Conservation (phyloP, 805 yeast genomes). For the Candida arabinofermentans region DNA sequence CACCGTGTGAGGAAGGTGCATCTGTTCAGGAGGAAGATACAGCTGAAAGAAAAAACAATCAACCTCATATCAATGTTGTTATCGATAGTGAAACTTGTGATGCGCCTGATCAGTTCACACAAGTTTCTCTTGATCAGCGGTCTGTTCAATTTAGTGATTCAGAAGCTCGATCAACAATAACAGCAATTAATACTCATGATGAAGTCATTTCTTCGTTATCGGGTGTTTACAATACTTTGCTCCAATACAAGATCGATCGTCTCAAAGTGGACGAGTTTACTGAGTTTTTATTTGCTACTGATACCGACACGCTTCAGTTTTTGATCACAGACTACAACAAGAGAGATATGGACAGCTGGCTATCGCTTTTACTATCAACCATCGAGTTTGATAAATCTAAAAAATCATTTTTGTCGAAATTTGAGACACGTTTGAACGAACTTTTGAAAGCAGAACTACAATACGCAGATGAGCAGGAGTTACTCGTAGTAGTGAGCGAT, state of each 20-base stretch:
- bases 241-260: neutral
- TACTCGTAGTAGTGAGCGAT: conserved; percentile 2
- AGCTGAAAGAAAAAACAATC: too few species aligned
- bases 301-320: conserved; percentile 10
- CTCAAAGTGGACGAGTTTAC: neutral
- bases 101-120: too few species aligned
- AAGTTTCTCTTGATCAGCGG: too few species aligned
- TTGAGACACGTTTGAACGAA: neutral
- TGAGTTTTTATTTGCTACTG: neutral
- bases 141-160: too few species aligned
- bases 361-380: conserved; percentile 8
- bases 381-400: conserved; percentile 24
- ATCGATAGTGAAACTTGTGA: too few species aligned
- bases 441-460: neutral
- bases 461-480: neutral
- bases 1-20: too few species aligned
- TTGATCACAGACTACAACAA: conserved; percentile 1
- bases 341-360: conserved; percentile 7
- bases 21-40: too few species aligned
- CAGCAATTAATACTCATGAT: neutral
- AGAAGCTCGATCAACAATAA: too few species aligned
- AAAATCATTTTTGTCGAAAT: conserved; percentile 13
- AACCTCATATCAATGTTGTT: too few species aligned
- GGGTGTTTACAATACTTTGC: neutral
- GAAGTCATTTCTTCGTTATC: too few species aligned